Evolutionary conservation across 2,329 filamentous ascomycete genomes (phyloP).

Genomic region (Balansia obtecta): DNA sequence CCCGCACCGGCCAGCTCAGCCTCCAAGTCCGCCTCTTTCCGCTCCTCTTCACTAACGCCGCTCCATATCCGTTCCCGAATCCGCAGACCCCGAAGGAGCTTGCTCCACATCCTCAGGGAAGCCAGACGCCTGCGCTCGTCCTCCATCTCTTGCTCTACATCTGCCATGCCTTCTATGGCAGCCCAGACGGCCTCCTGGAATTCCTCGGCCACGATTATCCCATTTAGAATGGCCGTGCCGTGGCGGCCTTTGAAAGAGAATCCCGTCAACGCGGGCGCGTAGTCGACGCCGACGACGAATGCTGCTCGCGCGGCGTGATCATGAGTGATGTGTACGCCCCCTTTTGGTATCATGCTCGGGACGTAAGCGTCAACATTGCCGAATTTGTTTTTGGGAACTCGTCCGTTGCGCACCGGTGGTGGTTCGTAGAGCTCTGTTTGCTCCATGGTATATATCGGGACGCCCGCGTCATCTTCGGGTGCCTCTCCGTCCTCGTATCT

Average conservation of each 20-base stretch:
- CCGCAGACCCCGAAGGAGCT: slow-evolving; percentile 64
- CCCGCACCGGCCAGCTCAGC: slow-evolving; percentile 21
- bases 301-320: slow-evolving; percentile 58
- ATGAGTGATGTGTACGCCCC: slow-evolving; percentile 59
- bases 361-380: slow-evolving; percentile 93
- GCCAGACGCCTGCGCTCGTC: slow-evolving; percentile 60
- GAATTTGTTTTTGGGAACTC: slow-evolving; percentile 80
- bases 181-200: slow-evolving; percentile 59
- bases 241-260: slow-evolving; percentile 80
- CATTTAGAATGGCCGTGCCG: slow-evolving; percentile 72
- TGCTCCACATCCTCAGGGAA: slow-evolving; percentile 52
- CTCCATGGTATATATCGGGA: slow-evolving; percentile 45
- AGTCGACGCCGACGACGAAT: slow-evolving; percentile 66
- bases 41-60: slow-evolving; percentile 36
- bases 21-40: slow-evolving; percentile 25
- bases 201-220: slow-evolving; percentile 63
- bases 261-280: slow-evolving; percentile 77
- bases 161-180: slow-evolving; percentile 54
- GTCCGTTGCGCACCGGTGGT: slow-evolving; percentile 61
- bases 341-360: slow-evolving; percentile 75
- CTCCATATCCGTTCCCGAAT: slow-evolving; percentile 63
- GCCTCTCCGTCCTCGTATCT: slow-evolving; percentile 17
- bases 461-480: slow-evolving; percentile 26
- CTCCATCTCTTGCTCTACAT: slow-evolving; percentile 52
- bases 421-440: slow-evolving; percentile 65